Evolutionary conservation across 306 rosid genomes (phyloP), one percentile per base, ranked within the genome.

Genomic region (Astragalus membranaceus): DNA sequence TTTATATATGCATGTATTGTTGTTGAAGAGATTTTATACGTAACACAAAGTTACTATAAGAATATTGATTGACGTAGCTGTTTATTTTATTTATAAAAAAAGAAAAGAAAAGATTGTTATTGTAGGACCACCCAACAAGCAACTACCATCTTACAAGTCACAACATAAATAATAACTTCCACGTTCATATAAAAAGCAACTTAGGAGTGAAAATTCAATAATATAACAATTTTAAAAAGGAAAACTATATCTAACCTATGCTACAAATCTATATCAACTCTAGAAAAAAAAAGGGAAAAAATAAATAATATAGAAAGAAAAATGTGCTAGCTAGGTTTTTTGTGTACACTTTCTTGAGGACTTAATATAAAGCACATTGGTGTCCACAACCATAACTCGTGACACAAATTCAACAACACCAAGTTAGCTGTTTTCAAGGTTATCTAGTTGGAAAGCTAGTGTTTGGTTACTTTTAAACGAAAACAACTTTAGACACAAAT

Each of bases 81-180:
- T 23, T 23, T n/a, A n/a, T n/a, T n/a, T n/a, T n/a, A n/a, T n/a
- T n/a, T n/a, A n/a, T n/a, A n/a, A 20, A 20, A 20, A 20, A 20
- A 20, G 23, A 20, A 20, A 20, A 20, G 23, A 20, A 20, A n/a
- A n/a, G n/a, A n/a, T n/a, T n/a, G n/a, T 20, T 20, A 2, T 20
- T 20, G 23, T 20, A 20, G 23, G 73, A 69, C 81, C 67, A 77
- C 51, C 60, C 39, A 78, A 55, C 69, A 64, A 71, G 20, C 76
- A 71, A 63, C 67, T 62, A 20, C 36, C 39, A 5, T 71, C n/a
- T 64, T 54, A 55, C 56, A 63, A 46, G 57, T 29, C 42, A 39
- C 42, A 39, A 57, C 35, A 69, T 60, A 14, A 63, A 69, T 42
- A 69, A 62, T 70, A 77, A 72, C 73, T 78, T 78, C 57, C 49